Evolutionary conservation across 345 rosid species (phyloP), one percentile per base, ranked within the genome.

Genomic region (Psidium friedrichsthalianum): DNA sequence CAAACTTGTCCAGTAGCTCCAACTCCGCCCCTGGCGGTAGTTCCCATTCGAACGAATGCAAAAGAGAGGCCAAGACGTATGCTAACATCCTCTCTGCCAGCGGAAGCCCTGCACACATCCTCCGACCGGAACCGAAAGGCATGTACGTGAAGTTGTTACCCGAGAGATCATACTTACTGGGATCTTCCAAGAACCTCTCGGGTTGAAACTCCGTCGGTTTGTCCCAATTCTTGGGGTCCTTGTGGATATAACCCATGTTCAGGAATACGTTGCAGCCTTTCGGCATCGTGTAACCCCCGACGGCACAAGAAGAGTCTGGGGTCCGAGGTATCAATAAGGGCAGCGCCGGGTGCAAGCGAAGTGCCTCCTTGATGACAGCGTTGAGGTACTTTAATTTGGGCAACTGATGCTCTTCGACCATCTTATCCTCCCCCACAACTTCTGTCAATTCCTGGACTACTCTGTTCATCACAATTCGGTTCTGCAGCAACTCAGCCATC

Each of bases 401-500:
- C 21, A 29, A 15, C 40, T 61, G 74, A 6, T 6, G 74, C 74
- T 61, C 74, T 61, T 61, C 74, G 42, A 29, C 74, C 74, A 61
- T 15, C 74, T 14, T 2, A 61, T 61, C 21, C 74, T 61, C 21
- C 21, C 76, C 40, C 74, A 29, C 74, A 2, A 61, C 21, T 27
- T 27, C 11, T 3, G 40, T 61, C 74, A 61, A 29, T 61, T 61
- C 42, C 2, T 29, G 74, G 42, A 61, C 27, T 59, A 59, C 36
- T 59, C 11, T 59, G 18, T 13, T 6, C 69, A 87, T 82, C 32
- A 88, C 87, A 51, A 86, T 87, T 2, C 86, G 91, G 84, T 91
- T 87, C 44, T 87, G 82, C 74, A 91, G 49, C 5, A 93, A 57
- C 84, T 89, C 91, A 0, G 94, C 87, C 94, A 92, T 91, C 18